Base-by-base conservation (phyloP, 108 stramenopile genomes). In the Pelagomonas calceolata region DNA sequence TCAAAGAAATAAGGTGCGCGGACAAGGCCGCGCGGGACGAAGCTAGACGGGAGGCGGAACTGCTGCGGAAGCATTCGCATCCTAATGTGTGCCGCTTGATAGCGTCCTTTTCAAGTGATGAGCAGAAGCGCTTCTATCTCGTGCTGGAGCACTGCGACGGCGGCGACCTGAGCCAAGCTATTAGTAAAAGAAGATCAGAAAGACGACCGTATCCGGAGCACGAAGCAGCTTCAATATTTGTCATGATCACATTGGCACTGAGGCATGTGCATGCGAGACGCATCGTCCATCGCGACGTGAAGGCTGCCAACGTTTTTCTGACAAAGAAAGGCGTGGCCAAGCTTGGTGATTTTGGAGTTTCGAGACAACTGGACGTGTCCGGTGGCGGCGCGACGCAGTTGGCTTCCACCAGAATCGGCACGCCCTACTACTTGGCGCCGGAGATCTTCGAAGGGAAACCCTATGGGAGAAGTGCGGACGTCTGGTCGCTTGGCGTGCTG, bases 271-370 rank as follows among this genome's bases (percentile, higher is more conserved):
- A 86, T 79, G 35, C 67, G 18, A 45, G 67, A 0, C 76, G 73
- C 36, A 77, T 82, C 18, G 67, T 86, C 31, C 85, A 86, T 71
- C 81, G 85, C 44, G 85, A 86, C 76, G 51, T 86, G 18, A 86
- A 86, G 71, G 37, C 68, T 16, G 43, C 46, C 37, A 79, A 79
- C 63, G 46, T 79, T 17, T 72, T 79, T 35, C 30, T 79, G 0
- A 63, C 65, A 30, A 31, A 36, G 26, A 64, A 70, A 34, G 80
- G 84, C 32, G 73, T 85, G 17, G 84, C 84, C 17, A 86, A 86
- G 70, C 80, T 86, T 37, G 85, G 85, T 0, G 85, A 86, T 77
- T 86, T 86, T 35, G 85, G 85, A n/a, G 78, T 86, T 32, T 83
- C 85, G 34, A 83, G 78, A 75, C 43, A n/a, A 0, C 67, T 73